A percentile compares a stretch with the other conserved stretches of the same genome.
phyloP scores from a whole-genome alignment of 2,329 filamentous ascomycete genomes.

The Coleophoma crateriformis region DNA sequence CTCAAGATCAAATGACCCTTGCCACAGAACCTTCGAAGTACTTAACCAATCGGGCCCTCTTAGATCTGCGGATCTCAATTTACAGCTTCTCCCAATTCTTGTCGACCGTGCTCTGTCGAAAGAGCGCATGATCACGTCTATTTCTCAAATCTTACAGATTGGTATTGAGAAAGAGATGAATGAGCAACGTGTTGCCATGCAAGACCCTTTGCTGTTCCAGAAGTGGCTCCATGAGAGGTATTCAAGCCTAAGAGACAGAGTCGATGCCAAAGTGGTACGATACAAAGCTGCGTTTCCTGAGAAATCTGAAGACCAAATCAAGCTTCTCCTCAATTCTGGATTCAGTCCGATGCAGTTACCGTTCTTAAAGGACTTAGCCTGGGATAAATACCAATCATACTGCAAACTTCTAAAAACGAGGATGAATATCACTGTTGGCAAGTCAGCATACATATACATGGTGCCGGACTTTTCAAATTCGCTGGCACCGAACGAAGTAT shows the following conservation, averaged over 20 bases:
- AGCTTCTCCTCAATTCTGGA: slow-evolving; percentile 51
- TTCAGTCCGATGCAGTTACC: slow-evolving; percentile 46
- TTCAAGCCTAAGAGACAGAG: slow-evolving; percentile 31
- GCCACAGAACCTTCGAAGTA: slow-evolving; percentile 63
- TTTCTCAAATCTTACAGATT: slow-evolving; percentile 43
- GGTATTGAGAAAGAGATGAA: slow-evolving; percentile 47
- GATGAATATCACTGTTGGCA: slow-evolving; percentile 54
- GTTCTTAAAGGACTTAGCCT: slow-evolving; percentile 42
- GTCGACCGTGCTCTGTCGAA: slow-evolving; percentile 48
- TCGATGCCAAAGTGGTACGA: slow-evolving; percentile 16
- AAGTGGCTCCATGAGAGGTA: slow-evolving; percentile 46
- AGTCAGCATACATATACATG: slow-evolving; percentile 60
- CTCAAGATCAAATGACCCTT: slow-evolving; percentile 25
- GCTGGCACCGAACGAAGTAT: slow-evolving; percentile 60
- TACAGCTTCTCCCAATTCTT: slow-evolving; percentile 64
- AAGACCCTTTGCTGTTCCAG: slow-evolving; percentile 42
- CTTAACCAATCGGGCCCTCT: slow-evolving; percentile 40
- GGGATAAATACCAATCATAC: slow-evolving; percentile 10
- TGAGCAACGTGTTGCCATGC: slow-evolving; percentile 43
- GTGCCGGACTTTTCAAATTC: slow-evolving; percentile 60
- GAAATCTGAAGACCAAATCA: slow-evolving; percentile 40
- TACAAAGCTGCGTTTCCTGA: slow-evolving; percentile 17
- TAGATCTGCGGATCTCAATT: slow-evolving; percentile 52
- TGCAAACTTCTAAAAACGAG: slow-evolving; percentile 37
- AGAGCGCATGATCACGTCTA: slow-evolving; percentile 35